Evolutionary conservation across 495 filamentous ascomycete genomes (phyloP), one percentile per base, ranked within the genome.

Genomic region (Penicillium turbatum): DNA sequence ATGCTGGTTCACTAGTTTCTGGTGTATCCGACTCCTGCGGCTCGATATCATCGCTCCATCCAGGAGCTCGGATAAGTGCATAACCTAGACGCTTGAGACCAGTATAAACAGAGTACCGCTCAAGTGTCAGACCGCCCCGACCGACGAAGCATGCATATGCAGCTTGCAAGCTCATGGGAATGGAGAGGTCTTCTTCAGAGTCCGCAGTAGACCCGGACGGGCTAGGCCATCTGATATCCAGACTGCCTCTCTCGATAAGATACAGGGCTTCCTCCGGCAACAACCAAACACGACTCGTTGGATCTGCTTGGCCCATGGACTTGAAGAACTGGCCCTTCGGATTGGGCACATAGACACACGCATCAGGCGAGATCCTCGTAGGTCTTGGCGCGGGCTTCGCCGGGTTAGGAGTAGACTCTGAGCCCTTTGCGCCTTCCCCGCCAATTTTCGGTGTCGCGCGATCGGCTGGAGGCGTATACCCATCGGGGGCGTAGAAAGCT

Each of bases 201-300:
- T 21, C 36, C 26, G 10, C 29, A 27, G 42, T 39, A 10, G 57
- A 48, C 9, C 54, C 55, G 17, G 64, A 58, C n/a, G 64, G 60
- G 10, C 37, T 61, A 29, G 87, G 88, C 87, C 88, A 98, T 74
- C 89, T 81, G 21, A 96, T 73, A 71, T 97, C 89, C 59, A 98
- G 52, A 55, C 78, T 87, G 0, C 92, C 93, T 56, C 92, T 71
- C 71, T 98, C 93, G 15, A 97, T 74, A 39, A 96, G 62, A 66
- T 89, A 97, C 43, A 98, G 71, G 6, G 89, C 87, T 64, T 98
- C 93, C 66, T 98, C 95, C 0, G 92, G 92, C n/a, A 95, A 66
- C 24, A 98, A 64, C 89, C 89, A 95, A 17, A 90, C 61, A 42
- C 77, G 78, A 24, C 83, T 77, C 56, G 70, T 74, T 0, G 77